Percentiles rank a stretch among this genome's conserved stretches.
These are phyloP conservation scores for Boechera retrofracta DNA, from an alignment of 345 rosid genomes.

Conservation along the genomic window DNA sequence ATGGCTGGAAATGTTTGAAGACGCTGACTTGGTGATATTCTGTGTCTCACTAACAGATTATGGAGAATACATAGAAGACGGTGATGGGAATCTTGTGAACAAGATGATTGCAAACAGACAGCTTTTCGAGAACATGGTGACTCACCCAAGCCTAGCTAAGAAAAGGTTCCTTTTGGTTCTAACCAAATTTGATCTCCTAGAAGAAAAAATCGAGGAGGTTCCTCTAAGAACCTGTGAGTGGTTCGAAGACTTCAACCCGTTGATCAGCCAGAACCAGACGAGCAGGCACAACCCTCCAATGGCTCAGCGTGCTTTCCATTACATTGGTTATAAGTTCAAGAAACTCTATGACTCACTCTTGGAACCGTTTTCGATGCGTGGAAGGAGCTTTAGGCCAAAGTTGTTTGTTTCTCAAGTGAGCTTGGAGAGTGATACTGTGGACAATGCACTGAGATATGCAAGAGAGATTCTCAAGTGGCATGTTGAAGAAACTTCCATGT, in stretches of 20 bases:
- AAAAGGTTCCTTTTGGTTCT: constrained; percentile 84
- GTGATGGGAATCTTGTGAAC: constrained; percentile 59
- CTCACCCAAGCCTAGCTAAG: constrained; percentile 59
- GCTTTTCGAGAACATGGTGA: constrained; percentile 63
- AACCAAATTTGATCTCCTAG: constrained; percentile 80
- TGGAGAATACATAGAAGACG: constrained; percentile 55
- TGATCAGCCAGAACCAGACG: constrained; percentile 52
- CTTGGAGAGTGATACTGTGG: constrained; percentile 65
- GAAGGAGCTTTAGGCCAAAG: constrained; percentile 48
- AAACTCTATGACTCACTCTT: constrained; percentile 57
- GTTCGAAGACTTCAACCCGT: constrained; percentile 76
- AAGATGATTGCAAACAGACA: constrained; percentile 83
- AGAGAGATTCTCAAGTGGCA: constrained; percentile 72
- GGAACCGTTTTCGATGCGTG: constrained; percentile 33
- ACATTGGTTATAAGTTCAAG: constrained; percentile 75
- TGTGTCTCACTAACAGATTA: constrained; percentile 77
- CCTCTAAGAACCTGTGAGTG: constrained; percentile 78
- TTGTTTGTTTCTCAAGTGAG: constrained; percentile 63
- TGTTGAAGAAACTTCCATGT: constrained; percentile 45
- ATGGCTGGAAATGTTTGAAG: constrained; percentile 89
- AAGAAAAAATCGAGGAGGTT: constrained; percentile 65
- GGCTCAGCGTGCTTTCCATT: constrained; percentile 74
- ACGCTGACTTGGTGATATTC: constrained; percentile 68
- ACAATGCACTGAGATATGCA: constrained; percentile 61
- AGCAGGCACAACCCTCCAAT: constrained; percentile 51